These are phyloP conservation scores for Heliamphora pulchella DNA, from an alignment of 179 eudicot genomes.

Conservation along the genomic window DNA sequence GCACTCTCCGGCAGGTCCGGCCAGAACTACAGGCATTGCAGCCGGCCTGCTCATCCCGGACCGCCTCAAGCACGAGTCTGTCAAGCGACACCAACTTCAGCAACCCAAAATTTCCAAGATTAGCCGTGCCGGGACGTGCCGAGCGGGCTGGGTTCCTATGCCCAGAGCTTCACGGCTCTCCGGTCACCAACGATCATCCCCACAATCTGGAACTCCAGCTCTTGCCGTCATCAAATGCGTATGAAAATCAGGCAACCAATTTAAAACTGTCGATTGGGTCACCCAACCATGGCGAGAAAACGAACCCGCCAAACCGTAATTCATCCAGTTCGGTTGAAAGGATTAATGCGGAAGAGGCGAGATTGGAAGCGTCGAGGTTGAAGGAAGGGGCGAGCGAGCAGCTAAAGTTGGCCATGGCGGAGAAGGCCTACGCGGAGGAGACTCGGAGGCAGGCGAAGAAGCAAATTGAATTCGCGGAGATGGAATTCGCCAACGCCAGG, in stretches of 20 bases:
- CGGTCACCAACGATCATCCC: background rate
- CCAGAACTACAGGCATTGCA: conserved; percentile 25
- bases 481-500: conserved; percentile 69
- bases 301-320: background rate
- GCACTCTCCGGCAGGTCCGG: conserved; percentile 46
- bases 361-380: conserved; percentile 15
- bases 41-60: conserved; percentile 40
- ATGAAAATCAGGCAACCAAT: conserved; percentile 33
- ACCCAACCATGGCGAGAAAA: conserved; percentile 4
- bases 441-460: conserved; percentile 53
- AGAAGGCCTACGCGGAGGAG: conserved; percentile 64
- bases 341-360: background rate
- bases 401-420: conserved; percentile 50
- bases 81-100: conserved; percentile 32
- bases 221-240: conserved; percentile 27
- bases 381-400: conserved; percentile 43
- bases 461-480: conserved; percentile 61
- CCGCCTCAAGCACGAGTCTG: conserved; percentile 52
- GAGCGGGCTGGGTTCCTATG: background rate
- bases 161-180: background rate
- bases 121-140: background rate
- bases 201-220: conserved; percentile 50
- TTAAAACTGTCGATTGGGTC: conserved; percentile 71
- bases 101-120: conserved; percentile 10
- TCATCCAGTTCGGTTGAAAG: background rate